A percentile compares a stretch with the other conserved stretches of the same genome.
Evolutionary conservation across 352 stramenopile genomes (phyloP).

Genomic region (Phytophthora hybrid): DNA sequence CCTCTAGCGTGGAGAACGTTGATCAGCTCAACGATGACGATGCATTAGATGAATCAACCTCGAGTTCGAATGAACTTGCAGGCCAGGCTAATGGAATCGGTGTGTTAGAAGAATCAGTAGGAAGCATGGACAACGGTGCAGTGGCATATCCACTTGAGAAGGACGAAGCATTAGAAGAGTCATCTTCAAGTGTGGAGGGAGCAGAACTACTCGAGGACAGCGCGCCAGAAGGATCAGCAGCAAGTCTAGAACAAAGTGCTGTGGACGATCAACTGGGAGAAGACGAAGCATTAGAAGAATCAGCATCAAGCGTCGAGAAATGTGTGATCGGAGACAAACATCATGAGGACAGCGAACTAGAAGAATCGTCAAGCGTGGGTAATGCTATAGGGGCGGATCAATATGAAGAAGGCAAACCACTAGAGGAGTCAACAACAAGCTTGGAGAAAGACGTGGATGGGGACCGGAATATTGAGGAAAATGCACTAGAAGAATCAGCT

Average conservation of each 20-base stretch:
- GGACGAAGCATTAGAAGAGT: neutral
- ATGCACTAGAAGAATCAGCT: neutral
- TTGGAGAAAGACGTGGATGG: neutral
- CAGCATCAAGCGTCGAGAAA: neutral
- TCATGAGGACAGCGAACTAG: neutral
- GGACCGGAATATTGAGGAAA: neutral
- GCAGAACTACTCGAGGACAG: neutral
- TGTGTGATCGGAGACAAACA: neutral
- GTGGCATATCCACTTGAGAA: neutral
- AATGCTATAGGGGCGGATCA: neutral
- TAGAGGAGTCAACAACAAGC: constrained; percentile 8
- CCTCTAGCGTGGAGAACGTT: neutral
- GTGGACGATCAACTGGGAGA: no score
- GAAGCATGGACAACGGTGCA: neutral
- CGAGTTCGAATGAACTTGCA: neutral
- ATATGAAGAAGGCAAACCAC: neutral
- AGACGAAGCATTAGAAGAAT: constrained; percentile 2
- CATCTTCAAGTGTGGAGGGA: neutral
- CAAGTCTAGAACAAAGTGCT: neutral
- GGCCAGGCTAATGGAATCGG: neutral
- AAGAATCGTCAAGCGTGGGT: neutral
- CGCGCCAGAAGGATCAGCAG: neutral
- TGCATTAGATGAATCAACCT: neutral
- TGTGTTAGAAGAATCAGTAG: neutral
- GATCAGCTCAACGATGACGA: neutral